Evolutionary conservation across 768 basidiomycete genomes (phyloP), one percentile per base, ranked within the genome.

Genomic region (Trametes coccinea): DNA sequence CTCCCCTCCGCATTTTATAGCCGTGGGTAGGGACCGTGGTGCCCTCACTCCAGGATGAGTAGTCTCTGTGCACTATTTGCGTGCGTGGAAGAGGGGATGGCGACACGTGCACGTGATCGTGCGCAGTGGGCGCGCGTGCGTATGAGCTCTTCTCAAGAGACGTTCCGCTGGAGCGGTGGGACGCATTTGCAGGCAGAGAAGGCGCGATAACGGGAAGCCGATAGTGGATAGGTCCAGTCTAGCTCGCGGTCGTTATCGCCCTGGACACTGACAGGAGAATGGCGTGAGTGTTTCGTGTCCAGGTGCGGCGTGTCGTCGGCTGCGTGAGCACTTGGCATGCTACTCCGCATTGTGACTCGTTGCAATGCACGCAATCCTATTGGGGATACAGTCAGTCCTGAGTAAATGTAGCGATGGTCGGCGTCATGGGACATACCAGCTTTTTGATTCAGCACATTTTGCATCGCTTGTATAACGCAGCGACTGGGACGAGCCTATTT

Each of bases 101-200:
- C 69, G 72, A 68, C 69, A 72, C 51, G 59, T 34, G 52, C 72
- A 73, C 72, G 71, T 72, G 72, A 71, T 61, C 59, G 55, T 37
- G 59, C 39, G 53, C 46, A 45, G 41, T 14, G 48, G 40, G 54
- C 22, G 34, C 37, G 7, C 47, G 14, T 33, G 33, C n/a, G 29
- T 11, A 31, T 3, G 11, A 39, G 33, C 4, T 11, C 6, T 62
- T 56, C 55, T 31, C 49, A 39, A 10, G 39, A 29, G 54, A 33
- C 55, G 55, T 53, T 56, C 55, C 33, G 55, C 41, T 13, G 54
- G 34, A 22, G 39, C 9, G 31, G 31, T 33, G 37, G 30, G 37
- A 8, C 53, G 14, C 17, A 14, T 29, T 17, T n/a, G 34, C 27
- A 43, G 33, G n/a, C 16, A 11, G n/a, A 54, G 45, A 31, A 54